These are phyloP conservation scores for Aspergillus affinis DNA, from an alignment of 495 filamentous ascomycete species.

Conservation along the genomic window DNA sequence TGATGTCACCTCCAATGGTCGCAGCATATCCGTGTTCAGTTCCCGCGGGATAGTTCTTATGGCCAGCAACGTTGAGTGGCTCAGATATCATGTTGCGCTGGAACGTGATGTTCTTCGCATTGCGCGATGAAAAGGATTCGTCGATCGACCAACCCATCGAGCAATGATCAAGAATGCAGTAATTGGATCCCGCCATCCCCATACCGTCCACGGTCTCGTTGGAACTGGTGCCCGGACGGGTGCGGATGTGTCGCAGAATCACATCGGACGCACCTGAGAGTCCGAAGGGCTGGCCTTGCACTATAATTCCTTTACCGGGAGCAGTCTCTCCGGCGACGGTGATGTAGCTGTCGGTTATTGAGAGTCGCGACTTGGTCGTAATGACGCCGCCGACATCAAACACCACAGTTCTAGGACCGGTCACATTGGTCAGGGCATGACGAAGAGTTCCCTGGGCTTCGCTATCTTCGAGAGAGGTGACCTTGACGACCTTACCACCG, in stretches of 20 bases:
- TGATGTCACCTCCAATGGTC: slow-evolving; percentile 12
- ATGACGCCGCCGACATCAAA: slow-evolving; percentile 15
- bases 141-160: slow-evolving; percentile 14
- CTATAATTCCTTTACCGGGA: slow-evolving; percentile 9
- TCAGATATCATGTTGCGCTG: slow-evolving; percentile 17
- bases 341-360: slow-evolving; percentile 7
- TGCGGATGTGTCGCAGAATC: slow-evolving; percentile 11
- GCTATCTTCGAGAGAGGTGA: slow-evolving; percentile 13
- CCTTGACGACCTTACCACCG: slow-evolving; percentile 13
- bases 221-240: slow-evolving; percentile 2
- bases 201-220: slow-evolving; percentile 11
- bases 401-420: slow-evolving; percentile 10
- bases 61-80: slow-evolving; percentile 14
- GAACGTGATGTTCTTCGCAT: slow-evolving; percentile 11
- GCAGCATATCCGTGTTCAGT: slow-evolving; percentile 16
- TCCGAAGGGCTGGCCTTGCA: slow-evolving; percentile 11
- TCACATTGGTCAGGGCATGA: slow-evolving; percentile 9
- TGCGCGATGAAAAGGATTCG: slow-evolving; percentile 9
- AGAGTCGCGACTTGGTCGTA: slow-evolving; percentile 2
- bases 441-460: slow-evolving; percentile 7
- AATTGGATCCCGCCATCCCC: slow-evolving; percentile 14
- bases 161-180: slow-evolving; percentile 13
- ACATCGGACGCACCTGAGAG: slow-evolving; percentile 13
- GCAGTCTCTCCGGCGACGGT: slow-evolving; percentile 15
- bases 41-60: slow-evolving; percentile 14